Conservation (phyloP, 177 flowering plant genomes). For the Vitis hybrid region DNA sequence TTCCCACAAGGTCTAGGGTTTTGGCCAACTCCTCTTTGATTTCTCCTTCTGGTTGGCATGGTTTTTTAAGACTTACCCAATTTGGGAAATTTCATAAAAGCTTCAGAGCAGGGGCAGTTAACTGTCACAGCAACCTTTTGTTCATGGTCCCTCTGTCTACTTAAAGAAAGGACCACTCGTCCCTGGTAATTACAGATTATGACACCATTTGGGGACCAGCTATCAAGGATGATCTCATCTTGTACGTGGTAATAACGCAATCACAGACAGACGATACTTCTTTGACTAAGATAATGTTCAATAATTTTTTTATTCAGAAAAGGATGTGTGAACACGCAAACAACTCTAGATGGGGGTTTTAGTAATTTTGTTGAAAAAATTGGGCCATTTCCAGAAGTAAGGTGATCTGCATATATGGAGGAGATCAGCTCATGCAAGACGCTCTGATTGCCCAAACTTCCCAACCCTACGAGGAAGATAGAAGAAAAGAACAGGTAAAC, state of each 20-base stretch:
- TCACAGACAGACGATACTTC: no score
- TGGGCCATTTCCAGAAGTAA: not conserved
- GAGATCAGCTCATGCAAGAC: no score
- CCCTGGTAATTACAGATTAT: no score
- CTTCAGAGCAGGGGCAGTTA: constrained; percentile 14
- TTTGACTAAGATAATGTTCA: not conserved
- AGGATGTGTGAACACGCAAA: no score
- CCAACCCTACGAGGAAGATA: no score
- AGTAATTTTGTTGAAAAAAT: not conserved
- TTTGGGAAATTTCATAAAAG: no score
- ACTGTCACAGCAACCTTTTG: constrained; percentile 14
- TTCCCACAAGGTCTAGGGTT: constrained; percentile 24
- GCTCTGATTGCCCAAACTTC: no score
- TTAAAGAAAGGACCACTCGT: no score
- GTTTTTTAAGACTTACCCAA: not conserved
- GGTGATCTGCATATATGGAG: not conserved
- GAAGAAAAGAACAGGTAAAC: no score
- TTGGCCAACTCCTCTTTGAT: constrained; percentile 17
- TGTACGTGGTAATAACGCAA: no score
- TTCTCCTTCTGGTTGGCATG: not conserved
- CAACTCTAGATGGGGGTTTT: not conserved
- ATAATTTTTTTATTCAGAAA: not conserved
- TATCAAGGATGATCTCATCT: no score
- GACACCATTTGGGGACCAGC: no score
- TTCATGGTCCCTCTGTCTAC: not conserved